A percentile compares a stretch with the other conserved stretches of the same genome.
Conservation (phyloP, 441 rosid genomes). For the Mallotus repandus region DNA sequence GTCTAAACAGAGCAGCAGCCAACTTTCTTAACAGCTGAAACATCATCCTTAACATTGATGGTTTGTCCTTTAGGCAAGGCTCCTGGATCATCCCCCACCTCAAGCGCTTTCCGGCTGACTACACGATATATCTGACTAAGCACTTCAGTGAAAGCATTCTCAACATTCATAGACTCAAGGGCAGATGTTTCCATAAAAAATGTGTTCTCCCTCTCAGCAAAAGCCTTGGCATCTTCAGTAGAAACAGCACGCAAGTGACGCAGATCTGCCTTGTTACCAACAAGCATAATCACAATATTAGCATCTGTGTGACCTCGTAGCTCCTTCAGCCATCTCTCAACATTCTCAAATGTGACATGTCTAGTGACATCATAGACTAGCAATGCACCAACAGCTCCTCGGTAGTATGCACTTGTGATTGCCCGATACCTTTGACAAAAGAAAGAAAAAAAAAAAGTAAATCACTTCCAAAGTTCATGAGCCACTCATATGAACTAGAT, state of each 20-base stretch:
- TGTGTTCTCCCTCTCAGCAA: slow-evolving; percentile 67
- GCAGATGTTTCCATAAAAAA: slow-evolving; percentile 89
- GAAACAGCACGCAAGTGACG: slow-evolving; percentile 79
- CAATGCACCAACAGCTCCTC: slow-evolving; percentile 92
- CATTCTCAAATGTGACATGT: slow-evolving; percentile 71
- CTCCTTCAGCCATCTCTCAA: slow-evolving; percentile 78
- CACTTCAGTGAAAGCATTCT: slow-evolving; percentile 74
- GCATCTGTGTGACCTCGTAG: slow-evolving; percentile 81
- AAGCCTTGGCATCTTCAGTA: slow-evolving; percentile 68
- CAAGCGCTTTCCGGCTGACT: slow-evolving; percentile 81
- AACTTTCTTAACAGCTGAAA: slow-evolving; percentile 66
- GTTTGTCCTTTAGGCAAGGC: slow-evolving; percentile 73
- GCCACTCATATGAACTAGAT: background rate
- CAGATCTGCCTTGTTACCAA: slow-evolving; percentile 80
- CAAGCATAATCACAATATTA: slow-evolving; percentile 81
- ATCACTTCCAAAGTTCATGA: background rate
- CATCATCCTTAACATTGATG: slow-evolving; percentile 70
- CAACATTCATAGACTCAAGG: slow-evolving; percentile 69
- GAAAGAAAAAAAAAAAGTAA: background rate
- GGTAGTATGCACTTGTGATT: slow-evolving; percentile 79
- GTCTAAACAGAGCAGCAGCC: slow-evolving; percentile 62
- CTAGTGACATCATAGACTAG: slow-evolving; percentile 87
- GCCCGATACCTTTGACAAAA: slow-evolving; percentile 63
- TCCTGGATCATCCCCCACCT: slow-evolving; percentile 53
- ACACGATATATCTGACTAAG: slow-evolving; percentile 71